Evolutionary conservation across 768 basidiomycete genomes (phyloP).

Genomic region (Russula sp.): DNA sequence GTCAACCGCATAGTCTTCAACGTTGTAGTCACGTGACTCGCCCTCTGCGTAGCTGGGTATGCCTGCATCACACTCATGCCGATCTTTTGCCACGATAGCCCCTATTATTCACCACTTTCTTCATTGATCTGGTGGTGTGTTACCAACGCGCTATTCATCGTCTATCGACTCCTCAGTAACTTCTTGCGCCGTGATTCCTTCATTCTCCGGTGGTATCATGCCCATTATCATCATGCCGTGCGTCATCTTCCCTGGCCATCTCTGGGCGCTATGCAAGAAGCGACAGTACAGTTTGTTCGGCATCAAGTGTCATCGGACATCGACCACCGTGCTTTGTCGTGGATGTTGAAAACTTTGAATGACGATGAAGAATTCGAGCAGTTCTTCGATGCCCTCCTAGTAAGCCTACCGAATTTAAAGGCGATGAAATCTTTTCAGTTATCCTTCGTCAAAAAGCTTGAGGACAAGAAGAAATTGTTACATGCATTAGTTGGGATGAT

Average conservation of each 20-base stretch:
- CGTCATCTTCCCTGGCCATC: neutral
- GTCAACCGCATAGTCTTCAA: constrained; percentile 26
- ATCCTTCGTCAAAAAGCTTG: neutral
- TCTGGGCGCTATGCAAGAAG: neutral
- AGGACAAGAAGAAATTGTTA: neutral
- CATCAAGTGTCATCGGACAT: neutral
- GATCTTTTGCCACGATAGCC: neutral
- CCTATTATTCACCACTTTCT: neutral
- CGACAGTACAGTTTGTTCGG: neutral
- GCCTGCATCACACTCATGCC: neutral
- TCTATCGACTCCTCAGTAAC: neutral
- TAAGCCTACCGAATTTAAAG: neutral
- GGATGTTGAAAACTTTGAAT: constrained; percentile 4
- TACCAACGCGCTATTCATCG: neutral
- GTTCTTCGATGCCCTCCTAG: constrained; percentile 4
- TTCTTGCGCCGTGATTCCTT: neutral
- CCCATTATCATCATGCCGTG: neutral
- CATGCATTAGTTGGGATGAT: constrained; percentile 6
- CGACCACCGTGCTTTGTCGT: constrained; percentile 2
- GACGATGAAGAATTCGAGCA: constrained; percentile 10
- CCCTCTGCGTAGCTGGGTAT: neutral
- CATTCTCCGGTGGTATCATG: neutral
- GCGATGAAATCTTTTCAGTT: neutral
- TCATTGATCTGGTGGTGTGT: neutral
- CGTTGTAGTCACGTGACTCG: neutral